Evolutionary conservation across 2,329 filamentous ascomycete genomes (phyloP), one percentile per base, ranked within the genome.

Genomic region (Amphichorda felina): DNA sequence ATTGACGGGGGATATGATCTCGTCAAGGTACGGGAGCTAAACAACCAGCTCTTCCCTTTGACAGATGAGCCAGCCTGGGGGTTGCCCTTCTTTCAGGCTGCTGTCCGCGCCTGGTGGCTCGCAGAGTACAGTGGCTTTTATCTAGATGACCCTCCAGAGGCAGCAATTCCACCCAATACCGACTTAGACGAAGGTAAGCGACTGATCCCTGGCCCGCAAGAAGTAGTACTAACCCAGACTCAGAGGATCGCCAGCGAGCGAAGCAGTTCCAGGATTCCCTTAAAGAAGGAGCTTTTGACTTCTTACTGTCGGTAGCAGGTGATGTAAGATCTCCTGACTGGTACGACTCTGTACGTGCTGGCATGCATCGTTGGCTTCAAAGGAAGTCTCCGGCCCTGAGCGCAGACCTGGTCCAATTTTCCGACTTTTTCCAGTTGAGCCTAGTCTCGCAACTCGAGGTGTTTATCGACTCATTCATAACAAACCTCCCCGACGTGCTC

Each of bases 101-200:
- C 85, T 4, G 71, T 88, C 10, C 72, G 75, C 37, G 75, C 81
- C 4, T 87, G 84, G 71, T 98, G 91, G 91, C 70, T 95, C 32
- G 80, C 85, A 22, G 87, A 96, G 50, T 95, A 95, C 58, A 91
- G 84, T 45, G 85, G 86, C 3, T 84, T 86, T 66, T 94, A 88
- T 53, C 69, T 84, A 39, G 86, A 94, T 46, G 73, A 80, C 47
- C 71, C 74, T 15, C 69, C 74, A 24, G 66, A 72, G 42, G 68
- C 72, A 33, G 65, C 66, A 18, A 64, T 77, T 19, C 56, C 55
- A 1, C 66, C 68, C 30, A 72, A 70, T 33, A 70, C 81, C 37
- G 75, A 87, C 48, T 60, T 84, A 11, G 71, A 76, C 43, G 61
- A 70, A 54, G 64, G 64, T 69, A 43, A 49, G 56, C 41, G 38